Conservation (phyloP, 2,329 filamentous ascomycete species). For the Pestalotiopsis sp. region DNA sequence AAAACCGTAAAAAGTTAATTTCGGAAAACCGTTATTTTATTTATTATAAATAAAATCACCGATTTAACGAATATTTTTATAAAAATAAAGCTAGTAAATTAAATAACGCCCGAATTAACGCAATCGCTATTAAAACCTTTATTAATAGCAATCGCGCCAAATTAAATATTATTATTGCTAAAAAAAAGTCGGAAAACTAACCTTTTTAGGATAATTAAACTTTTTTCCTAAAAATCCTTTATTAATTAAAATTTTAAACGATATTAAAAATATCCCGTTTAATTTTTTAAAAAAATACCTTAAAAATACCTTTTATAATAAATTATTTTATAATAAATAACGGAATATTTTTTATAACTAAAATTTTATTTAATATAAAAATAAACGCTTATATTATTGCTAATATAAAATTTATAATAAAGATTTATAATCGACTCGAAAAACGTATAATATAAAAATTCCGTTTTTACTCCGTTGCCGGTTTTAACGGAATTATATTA, state of each 20-base stretch:
- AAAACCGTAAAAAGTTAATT: too few relatives aligned
- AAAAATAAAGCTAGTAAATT: neutral
- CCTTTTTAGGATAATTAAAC: too few relatives aligned
- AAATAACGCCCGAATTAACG: neutral
- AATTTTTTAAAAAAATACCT: too few relatives aligned
- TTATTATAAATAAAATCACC: too few relatives aligned
- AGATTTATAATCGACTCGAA: neutral
- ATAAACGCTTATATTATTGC: neutral
- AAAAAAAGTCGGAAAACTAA: neutral
- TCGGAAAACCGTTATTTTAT: too few relatives aligned
- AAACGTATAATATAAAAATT: neutral
- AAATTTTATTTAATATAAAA: neutral
- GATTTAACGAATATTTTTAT: neutral
- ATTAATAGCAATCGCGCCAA: too few relatives aligned
- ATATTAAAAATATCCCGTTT: too few relatives aligned
- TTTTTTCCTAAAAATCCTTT: too few relatives aligned
- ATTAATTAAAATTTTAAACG: too few relatives aligned
- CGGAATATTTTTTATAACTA: neutral
- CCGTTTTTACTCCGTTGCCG: neutral
- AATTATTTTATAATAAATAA: conserved; percentile 1
- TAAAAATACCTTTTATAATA: neutral
- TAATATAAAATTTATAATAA: neutral
- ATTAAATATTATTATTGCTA: neutral
- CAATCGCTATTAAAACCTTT: neutral
- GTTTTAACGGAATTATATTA: neutral